Evolutionary conservation across 2,329 filamentous ascomycete species (phyloP), one percentile per base, ranked within the genome.

Genomic region (Penicillium hordei): DNA sequence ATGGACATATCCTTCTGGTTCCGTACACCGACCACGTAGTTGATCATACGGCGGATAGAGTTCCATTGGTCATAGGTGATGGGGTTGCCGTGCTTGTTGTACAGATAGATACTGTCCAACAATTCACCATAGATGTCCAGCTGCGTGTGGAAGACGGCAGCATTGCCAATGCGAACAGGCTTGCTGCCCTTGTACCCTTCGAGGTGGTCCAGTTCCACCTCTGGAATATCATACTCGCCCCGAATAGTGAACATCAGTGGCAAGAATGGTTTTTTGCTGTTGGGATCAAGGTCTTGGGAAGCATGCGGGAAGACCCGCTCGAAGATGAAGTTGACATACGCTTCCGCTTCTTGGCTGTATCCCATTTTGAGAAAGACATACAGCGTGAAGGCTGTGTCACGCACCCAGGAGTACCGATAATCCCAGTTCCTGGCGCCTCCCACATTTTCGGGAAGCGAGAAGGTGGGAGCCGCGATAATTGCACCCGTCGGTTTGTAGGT

Each of bases 161-260:
- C 88, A 64, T 93, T 93, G 12, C 89, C 89, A 50, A 92, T 89
- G 2, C 89, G 83, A 23, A 93, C 89, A 0, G 89, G 89, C 48
- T 76, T 82, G 70, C 88, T 91, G 27, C 83, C 82, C 52, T 85
- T 81, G 70, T 92, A 91, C 2, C 89, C 89, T 44, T 90, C 86
- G 2, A 93, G 80, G 64, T 93, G 89, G 52, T 79, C 72, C 6
- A 91, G 80, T 61, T 89, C 88, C 36, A 81, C 67, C 73, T 91
- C 89, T 0, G 89, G 88, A 38, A 92, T 89, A 39, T 91, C 86
- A 1, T 88, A 91, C 44, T 86, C 86, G 46, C 89, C 89, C 25
- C 85, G 82, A 63, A 93, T 91, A 40, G 87, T 90, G 69, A 92
- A 91, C 89, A 93, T 92, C 68, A 93, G 90, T 13, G 89, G 89